phyloP scores from a whole-genome alignment of 192 early-diverging fungal genomes.

The Coemansia sp. region DNA sequence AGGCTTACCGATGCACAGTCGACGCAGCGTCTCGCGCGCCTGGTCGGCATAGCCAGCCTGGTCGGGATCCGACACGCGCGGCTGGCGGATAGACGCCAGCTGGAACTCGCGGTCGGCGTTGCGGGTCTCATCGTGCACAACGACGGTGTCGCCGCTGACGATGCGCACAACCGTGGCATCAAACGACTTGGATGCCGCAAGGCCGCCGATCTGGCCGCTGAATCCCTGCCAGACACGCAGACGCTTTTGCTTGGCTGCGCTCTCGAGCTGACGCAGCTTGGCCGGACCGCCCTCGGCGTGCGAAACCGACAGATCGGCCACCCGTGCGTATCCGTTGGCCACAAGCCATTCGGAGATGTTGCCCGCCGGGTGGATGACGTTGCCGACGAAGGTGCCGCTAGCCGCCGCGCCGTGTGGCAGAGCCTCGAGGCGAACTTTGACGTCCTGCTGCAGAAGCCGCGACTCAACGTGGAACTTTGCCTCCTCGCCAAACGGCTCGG shows the following conservation, averaged over 20 bases:
- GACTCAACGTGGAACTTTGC: slow-evolving; percentile 90
- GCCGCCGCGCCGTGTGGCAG: slow-evolving; percentile 55
- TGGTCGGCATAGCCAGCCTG: slow-evolving; percentile 82
- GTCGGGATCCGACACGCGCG: slow-evolving; percentile 71
- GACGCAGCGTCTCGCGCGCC: slow-evolving; percentile 86
- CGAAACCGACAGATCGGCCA: slow-evolving; percentile 83
- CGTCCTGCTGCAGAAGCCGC: slow-evolving; percentile 87
- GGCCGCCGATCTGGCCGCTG: slow-evolving; percentile 4
- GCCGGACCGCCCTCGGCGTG: slow-evolving; percentile 62
- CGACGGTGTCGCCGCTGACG: slow-evolving; percentile 60
- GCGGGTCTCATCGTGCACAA: slow-evolving; percentile 48
- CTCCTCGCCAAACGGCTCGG: slow-evolving; percentile 92
- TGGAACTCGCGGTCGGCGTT: slow-evolving; percentile 59
- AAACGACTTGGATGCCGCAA: slow-evolving; percentile 13
- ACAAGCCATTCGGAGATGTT: slow-evolving; percentile 91
- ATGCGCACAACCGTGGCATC: slow-evolving; percentile 66
- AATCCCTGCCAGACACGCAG: slow-evolving; percentile 77
- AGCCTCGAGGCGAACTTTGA: slow-evolving; percentile 82
- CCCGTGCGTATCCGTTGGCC: slow-evolving; percentile 76
- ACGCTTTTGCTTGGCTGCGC: slow-evolving; percentile 75
- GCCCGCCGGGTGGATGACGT: slow-evolving; percentile 80
- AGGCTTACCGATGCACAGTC: slow-evolving; percentile 82
- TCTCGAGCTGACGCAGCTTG: slow-evolving; percentile 76
- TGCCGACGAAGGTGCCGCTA: slow-evolving; percentile 71
- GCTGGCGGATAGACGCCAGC: slow-evolving; percentile 64